Percentiles rank a stretch among this genome's conserved stretches.
These are phyloP conservation scores for Geotrichum histeridarum DNA, from an alignment of 1,139 yeast species.

Conservation along the genomic window DNA sequence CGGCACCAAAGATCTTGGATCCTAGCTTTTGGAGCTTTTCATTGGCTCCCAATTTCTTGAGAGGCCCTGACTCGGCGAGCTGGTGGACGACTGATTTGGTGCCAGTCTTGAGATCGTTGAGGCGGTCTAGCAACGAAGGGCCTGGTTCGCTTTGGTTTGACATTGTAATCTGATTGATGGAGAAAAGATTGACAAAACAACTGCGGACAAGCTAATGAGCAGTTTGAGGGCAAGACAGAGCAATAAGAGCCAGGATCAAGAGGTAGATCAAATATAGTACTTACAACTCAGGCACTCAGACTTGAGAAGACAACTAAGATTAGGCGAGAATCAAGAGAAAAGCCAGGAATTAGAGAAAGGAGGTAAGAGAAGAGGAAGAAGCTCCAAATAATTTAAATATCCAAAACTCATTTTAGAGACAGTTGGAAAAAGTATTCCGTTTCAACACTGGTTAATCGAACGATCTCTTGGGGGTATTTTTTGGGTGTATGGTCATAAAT, in stretches of 20 bases:
- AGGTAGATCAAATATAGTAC: background rate
- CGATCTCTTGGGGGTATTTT: background rate
- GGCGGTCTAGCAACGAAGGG: slow-evolving; percentile 18
- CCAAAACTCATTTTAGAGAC: too few relatives aligned
- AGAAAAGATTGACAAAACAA: too few relatives aligned
- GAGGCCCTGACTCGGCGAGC: slow-evolving; percentile 23
- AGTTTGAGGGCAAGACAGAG: too few relatives aligned
- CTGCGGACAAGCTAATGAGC: too few relatives aligned
- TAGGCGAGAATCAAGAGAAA: background rate
- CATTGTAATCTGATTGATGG: background rate
- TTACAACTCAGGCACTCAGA: background rate
- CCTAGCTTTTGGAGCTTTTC: slow-evolving; percentile 10
- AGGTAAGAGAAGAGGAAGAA: background rate
- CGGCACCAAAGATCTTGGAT: slow-evolving; percentile 5
- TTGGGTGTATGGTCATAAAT: background rate
- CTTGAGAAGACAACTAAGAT: background rate
- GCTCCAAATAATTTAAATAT: too few relatives aligned
- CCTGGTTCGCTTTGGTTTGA: slow-evolving; percentile 16
- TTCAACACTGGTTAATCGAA: too few relatives aligned
- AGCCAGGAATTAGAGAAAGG: background rate
- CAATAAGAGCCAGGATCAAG: too few relatives aligned
- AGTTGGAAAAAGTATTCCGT: too few relatives aligned
- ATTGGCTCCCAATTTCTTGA: slow-evolving; percentile 16
- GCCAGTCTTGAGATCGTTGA: slow-evolving; percentile 24
- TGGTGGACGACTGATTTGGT: slow-evolving; percentile 25